Conservation (phyloP, 2,329 filamentous ascomycete genomes). For the Penicillium occitanis region DNA sequence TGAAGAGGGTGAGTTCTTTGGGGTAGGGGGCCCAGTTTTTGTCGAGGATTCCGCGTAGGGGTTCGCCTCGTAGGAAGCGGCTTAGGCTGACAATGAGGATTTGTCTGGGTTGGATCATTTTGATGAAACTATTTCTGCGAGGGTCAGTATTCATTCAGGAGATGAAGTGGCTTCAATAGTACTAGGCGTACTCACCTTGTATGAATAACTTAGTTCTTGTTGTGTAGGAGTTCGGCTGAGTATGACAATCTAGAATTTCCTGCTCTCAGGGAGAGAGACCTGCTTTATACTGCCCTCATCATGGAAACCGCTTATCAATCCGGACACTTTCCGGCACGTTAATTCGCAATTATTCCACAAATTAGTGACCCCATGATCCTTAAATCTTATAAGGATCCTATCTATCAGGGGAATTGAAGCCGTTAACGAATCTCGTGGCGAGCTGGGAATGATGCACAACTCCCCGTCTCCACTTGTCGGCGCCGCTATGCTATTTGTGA, state of each 20-base stretch:
- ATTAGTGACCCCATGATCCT: not conserved
- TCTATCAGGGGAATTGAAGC: not conserved
- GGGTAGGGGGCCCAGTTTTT: not conserved
- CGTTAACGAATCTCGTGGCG: not conserved
- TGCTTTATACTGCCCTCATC: not conserved
- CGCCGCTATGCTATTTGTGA: not conserved
- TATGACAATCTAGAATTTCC: not conserved
- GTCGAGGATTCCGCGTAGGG: not conserved
- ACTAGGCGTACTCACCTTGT: not conserved
- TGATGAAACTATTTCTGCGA: not conserved
- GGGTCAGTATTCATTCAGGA: too few species aligned
- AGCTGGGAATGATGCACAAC: not conserved
- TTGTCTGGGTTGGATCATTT: not conserved
- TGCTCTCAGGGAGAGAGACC: not conserved
- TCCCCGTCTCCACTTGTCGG: not conserved
- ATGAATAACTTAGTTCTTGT: not conserved
- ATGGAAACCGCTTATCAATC: not conserved
- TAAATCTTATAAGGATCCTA: not conserved
- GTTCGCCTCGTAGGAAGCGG: not conserved
- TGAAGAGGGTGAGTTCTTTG: not conserved
- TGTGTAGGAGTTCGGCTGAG: too few species aligned
- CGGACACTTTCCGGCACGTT: not conserved
- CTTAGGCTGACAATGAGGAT: conserved; percentile 8
- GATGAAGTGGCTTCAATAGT: too few species aligned
- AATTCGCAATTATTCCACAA: not conserved